Evolutionary conservation across 2,329 filamentous ascomycete species (phyloP), one percentile per base, ranked within the genome.

Genomic region (Botrytis aclada): DNA sequence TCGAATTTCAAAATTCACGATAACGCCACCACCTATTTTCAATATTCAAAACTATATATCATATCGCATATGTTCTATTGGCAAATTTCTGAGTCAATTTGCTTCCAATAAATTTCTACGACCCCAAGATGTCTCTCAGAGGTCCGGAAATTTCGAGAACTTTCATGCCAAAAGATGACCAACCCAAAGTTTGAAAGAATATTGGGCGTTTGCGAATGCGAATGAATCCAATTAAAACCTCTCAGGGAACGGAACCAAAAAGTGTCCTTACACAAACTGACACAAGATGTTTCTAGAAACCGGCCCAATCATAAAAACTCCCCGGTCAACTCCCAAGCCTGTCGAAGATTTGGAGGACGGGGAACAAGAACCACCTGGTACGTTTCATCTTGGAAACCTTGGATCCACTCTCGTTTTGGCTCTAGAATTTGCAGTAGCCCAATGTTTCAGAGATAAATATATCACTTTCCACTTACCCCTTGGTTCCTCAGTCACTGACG

Each of bases 331-430:
- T 32, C 22, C n/a, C 6, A 51, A 41, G 6, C 37, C 39, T 14
- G 14, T 37, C 41, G 58, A 70, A 29, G 32, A 25, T 70, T 29
- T 70, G 41, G 69, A 37, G 56, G 39, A 41, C 39, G 34, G 47
- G 56, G 39, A 43, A 63, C 54, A 63, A 61, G 22, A 56, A 51
- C 43, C 58, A 63, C 22, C 43, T 37, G 69, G 69, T 70, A 62
- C 29, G 69, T 67, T 54, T 45, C 4, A 72, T 69, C 69, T 41
- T 39, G 61, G 51, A 29, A 14, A 62, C n/a, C 41, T 72, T 43
- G 41, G n/a, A 34, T 47, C 37, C 22, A n/a, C 63, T 62, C 69
- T 70, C 22, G 41, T 37, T 22, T 62, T 70, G 41, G 25, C 32
- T 62, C 56, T 70, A 25, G 54, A 70, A 25, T 39, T n/a, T 62